Evolutionary conservation across 441 rosid species (phyloP), one percentile per base, ranked within the genome.

Genomic region (Jatropha podagrica): DNA sequence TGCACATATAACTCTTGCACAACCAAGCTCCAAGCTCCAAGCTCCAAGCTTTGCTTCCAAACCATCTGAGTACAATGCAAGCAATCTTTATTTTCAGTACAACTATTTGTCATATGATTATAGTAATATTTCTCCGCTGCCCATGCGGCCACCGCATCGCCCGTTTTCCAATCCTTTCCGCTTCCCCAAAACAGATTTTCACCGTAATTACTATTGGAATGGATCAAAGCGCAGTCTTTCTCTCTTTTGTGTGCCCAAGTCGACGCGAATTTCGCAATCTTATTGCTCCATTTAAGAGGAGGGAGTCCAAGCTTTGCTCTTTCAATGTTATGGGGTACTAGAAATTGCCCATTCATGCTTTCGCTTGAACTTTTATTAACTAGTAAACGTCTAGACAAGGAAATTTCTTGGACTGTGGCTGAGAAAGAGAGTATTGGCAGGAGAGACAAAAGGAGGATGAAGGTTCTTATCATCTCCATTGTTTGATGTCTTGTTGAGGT

Each of bases 131-230:
- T 80, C 86, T 90, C 85, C 49, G 81, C 87, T 0, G 81, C 89
- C 91, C 95, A 90, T 0, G 85, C 84, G 0, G 55, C 81, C 42
- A 86, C 84, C 4, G 92, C 90, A 32, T 85, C 84, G 0, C 42
- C 56, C 0, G 87, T 80, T 12, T 65, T 83, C 93, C 95, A 90
- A 7, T 77, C 82, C 41, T 72, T 76, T 17, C 90, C 91, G 52
- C 86, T 81, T 0, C 89, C 95, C 91, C 93, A 86, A 26, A 89
- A 87, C 26, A 87, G 81, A 75, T 86, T 90, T 73, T 86, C 90
- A 0, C 91, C 93, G 17, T 88, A 89, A 51, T 84, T 26, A 72
- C 86, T 73, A 0, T 74, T 71, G 0, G 93, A 89, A 78, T 89
- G 93, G 38, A 86, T 27, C 77, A 90, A 77, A 0, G 76, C 75